Conservation (phyloP, 2,329 filamentous ascomycete genomes). For the Fusarium proliferatum region DNA sequence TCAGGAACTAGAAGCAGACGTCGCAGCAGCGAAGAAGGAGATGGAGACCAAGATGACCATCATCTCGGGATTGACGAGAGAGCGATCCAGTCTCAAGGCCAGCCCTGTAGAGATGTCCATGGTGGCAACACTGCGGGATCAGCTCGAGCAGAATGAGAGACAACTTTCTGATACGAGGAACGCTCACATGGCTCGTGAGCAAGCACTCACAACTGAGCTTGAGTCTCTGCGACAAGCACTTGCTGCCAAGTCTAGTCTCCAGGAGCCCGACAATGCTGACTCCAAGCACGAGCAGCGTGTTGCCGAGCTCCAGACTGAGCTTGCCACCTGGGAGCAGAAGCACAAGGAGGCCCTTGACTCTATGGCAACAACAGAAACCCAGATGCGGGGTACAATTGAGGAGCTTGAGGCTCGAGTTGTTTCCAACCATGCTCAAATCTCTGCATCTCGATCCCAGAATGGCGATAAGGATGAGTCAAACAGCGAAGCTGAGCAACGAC, state of each 20-base stretch:
- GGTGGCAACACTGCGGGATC: slow-evolving; percentile 86
- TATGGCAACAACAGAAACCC: slow-evolving; percentile 77
- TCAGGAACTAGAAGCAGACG: slow-evolving; percentile 87
- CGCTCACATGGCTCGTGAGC: slow-evolving; percentile 77
- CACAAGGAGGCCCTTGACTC: slow-evolving; percentile 77
- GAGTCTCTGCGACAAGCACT: slow-evolving; percentile 72
- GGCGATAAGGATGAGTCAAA: slow-evolving; percentile 55
- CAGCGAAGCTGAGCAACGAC: slow-evolving; percentile 62
- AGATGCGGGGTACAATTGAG: slow-evolving; percentile 76
- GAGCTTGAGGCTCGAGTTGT: slow-evolving; percentile 74
- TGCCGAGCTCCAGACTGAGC: slow-evolving; percentile 74
- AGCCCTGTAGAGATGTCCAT: slow-evolving; percentile 92
- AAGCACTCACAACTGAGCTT: slow-evolving; percentile 78
- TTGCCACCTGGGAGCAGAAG: slow-evolving; percentile 79
- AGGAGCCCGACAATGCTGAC: slow-evolving; percentile 47
- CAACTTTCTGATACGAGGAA: slow-evolving; percentile 81
- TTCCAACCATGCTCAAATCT: slow-evolving; percentile 64
- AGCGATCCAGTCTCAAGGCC: slow-evolving; percentile 86
- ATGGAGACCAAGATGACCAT: slow-evolving; percentile 98
- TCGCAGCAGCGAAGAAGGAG: slow-evolving; percentile 87
- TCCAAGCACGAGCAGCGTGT: slow-evolving; percentile 68
- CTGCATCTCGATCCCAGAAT: slow-evolving; percentile 55
- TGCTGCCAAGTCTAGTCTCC: slow-evolving; percentile 38
- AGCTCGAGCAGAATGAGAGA: slow-evolving; percentile 87
- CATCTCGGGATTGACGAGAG: slow-evolving; percentile 91